Percentiles rank a stretch among this genome's conserved stretches.
Conservation (phyloP, 495 filamentous ascomycete species). For the Penicillium bialowiezense region DNA sequence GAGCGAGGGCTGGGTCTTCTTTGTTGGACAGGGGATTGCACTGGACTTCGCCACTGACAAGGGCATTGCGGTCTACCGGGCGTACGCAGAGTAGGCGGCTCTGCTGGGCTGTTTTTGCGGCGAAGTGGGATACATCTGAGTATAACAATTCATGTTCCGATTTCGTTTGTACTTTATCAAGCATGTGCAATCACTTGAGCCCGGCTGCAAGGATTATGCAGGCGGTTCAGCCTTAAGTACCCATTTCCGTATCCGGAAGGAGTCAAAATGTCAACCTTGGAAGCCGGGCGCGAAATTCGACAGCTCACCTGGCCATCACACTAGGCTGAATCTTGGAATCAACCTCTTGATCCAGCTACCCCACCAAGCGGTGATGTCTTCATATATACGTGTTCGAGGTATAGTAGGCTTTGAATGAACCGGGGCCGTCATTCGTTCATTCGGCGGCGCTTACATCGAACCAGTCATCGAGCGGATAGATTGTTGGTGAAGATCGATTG, state of each 20-base stretch:
- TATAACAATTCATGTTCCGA: too few relatives aligned
- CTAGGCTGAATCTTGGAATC: too few relatives aligned
- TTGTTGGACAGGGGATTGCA: slow-evolving; percentile 60
- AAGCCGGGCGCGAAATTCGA: too few relatives aligned
- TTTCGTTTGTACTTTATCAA: too few relatives aligned
- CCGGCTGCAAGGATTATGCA: neutral
- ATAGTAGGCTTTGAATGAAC: slow-evolving; percentile 5
- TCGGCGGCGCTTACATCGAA: slow-evolving; percentile 8
- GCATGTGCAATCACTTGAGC: too few relatives aligned
- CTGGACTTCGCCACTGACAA: slow-evolving; percentile 46
- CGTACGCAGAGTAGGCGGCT: slow-evolving; percentile 47
- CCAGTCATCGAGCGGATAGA: slow-evolving; percentile 10
- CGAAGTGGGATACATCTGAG: too few relatives aligned
- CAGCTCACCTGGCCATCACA: too few relatives aligned
- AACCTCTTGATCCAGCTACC: too few relatives aligned
- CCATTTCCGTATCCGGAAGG: neutral
- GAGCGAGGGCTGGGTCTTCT: slow-evolving; percentile 63
- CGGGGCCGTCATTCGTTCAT: slow-evolving; percentile 4
- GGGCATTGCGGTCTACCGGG: slow-evolving; percentile 55
- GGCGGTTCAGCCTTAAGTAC: slow-evolving; percentile 2
- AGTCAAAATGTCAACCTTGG: neutral
- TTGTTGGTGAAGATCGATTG: slow-evolving; percentile 11
- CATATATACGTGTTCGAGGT: neutral
- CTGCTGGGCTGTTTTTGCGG: neutral
- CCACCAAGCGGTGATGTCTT: slow-evolving; percentile 12